Base-by-base conservation (phyloP, 192 early-diverging fungal species). In the Linnemannia zychae region DNA sequence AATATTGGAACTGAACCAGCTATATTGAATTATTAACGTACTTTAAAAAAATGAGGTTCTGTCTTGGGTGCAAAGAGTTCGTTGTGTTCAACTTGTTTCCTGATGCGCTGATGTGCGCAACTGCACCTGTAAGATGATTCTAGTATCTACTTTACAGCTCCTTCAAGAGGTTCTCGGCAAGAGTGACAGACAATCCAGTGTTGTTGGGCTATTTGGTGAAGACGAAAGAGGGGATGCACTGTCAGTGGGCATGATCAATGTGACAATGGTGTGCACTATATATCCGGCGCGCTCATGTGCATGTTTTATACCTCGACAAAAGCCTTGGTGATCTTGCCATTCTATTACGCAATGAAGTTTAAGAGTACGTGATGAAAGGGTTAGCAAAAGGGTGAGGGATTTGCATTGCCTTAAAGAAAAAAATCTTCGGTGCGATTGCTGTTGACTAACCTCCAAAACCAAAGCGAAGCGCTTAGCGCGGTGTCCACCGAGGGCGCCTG, bases 381-480 rank as follows among this genome's bases (percentile, higher is more conserved):
- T 48, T 7, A 33, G 22, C 6, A 33, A 37, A 44, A 9, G 40
- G 40, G 9, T n/a, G n/a, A n/a, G n/a, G 9, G 40, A 6, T 6
- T 44, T 44, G 40, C 40, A 6, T 6, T 44, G 40, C 40, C 40
- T 44, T 44, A 9, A 44, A 3, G 40, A 44, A 44, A 44, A 44
- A 44, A 44, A 38, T 18, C n/a, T 1, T 37, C 46, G 24, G 16
- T 48, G 40, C 12, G 18, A 70, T 36, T 53, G 46, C 47, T 22
- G 80, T 47, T 11, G 73, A 68, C 86, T 65, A 37, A 85, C 78
- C 77, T 93, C 92, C 36, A 93, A 38, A 28, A 93, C 79, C 63
- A 89, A 76, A 11, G 89, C 92, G 66, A 91, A 92, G 16, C 92
- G 88, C 81, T 91, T 88, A 57, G 85, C 88, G 11, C 92, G 88